phyloP scores from a whole-genome alignment of 176 grass and related monocot genomes.

The Phoenix dactylifera region DNA sequence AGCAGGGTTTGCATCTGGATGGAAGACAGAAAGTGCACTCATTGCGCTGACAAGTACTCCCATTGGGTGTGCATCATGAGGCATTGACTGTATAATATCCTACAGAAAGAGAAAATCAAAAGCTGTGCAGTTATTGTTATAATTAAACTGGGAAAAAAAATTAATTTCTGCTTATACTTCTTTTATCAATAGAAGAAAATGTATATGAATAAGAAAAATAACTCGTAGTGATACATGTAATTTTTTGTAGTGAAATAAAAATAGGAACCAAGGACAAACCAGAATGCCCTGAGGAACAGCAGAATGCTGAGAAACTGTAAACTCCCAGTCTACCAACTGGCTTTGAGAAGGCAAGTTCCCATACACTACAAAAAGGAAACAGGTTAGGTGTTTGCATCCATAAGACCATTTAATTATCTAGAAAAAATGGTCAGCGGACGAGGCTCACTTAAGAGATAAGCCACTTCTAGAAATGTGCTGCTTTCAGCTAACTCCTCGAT shows the following conservation, averaged over 20 bases:
- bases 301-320: conserved; percentile 85
- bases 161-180: too few species aligned
- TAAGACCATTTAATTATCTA: neutral
- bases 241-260: too few species aligned
- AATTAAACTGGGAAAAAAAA: too few species aligned
- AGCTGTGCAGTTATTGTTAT: too few species aligned
- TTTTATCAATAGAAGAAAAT: too few species aligned
- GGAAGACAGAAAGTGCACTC: conserved; percentile 93
- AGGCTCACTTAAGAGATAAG: conserved; percentile 83
- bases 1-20: conserved; percentile 97
- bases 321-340: conserved; percentile 77
- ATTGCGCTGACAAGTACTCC: conserved; percentile 94
- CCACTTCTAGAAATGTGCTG: conserved; percentile 80
- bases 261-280: conserved; percentile 27
- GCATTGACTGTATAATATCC: conserved; percentile 97
- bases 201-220: too few species aligned
- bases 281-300: conserved; percentile 87
- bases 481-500: conserved; percentile 92
- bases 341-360: conserved; percentile 77
- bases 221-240: too few species aligned
- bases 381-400: conserved; percentile 1
- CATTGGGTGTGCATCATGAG: conserved; percentile 98
- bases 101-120: conserved; percentile 18
- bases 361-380: conserved; percentile 39
- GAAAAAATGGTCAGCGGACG: neutral